Base-by-base conservation (phyloP, 2,329 filamentous ascomycete genomes). In the Fusarium sp. region DNA sequence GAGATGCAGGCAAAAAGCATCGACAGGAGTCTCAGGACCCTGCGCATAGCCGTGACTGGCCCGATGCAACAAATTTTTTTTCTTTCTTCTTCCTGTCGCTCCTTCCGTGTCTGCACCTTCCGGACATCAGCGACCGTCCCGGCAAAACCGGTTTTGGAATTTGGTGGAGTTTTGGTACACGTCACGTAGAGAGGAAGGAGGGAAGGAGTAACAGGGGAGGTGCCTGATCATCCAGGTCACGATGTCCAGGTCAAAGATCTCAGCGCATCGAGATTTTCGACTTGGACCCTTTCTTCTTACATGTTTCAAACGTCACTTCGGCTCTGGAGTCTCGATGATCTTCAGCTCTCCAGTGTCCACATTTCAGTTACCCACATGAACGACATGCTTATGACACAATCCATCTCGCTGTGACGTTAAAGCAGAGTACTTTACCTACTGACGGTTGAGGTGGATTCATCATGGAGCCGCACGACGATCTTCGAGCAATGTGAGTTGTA, bases 201-300 rank as follows among this genome's bases (percentile, higher is more conserved):
- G 63, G 72, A 70, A 57, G 50, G 67, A 56, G 68, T 62, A 60
- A 50, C 52, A 58, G 27, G 22, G 69, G 66, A 60, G 31, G 38
- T 74, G 69, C 69, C 69, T 73, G 69, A 58, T 64, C 64, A 47
- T 54, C n/a, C 24, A 24, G 57, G n/a, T 42, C 42, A 47, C 62
- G 40, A 62, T 72, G 50, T 37, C 37, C 22, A n/a, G 38, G 57
- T 56, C 31, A 34, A 45, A 62, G 45, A 74, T 74, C 64, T 56
- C 68, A 42, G 54, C 61, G 52, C 71, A 74, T 74, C 71, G 71
- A 74, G 71, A 74, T 74, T 74, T 47, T 60, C 57, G 69, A 34
- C 40, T 38, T 66, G 22, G 56, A 37, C 52, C 52, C 71, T 69
- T 64, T 42, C 50, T 35, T 63, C 58, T 61, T 62, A 37, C 62